Conservation (phyloP, 805 yeast genomes). For the Kodamaea restingae region DNA sequence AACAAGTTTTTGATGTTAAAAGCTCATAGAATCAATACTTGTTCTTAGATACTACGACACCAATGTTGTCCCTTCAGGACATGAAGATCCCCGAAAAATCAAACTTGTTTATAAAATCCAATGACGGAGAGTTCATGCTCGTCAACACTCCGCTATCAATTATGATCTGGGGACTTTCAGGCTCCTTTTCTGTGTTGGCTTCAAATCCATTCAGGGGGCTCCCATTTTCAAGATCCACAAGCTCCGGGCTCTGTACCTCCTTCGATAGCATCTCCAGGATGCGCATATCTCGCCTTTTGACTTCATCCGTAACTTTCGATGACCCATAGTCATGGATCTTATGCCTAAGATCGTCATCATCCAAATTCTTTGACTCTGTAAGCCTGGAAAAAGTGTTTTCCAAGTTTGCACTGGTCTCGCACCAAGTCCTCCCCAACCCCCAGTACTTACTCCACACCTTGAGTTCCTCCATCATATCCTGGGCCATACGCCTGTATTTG, state of each 20-base stretch:
- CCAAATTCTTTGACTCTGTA: slow-evolving; percentile 12
- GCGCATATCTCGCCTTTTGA: slow-evolving; percentile 12
- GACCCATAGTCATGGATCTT: slow-evolving; percentile 30
- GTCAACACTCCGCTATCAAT: slow-evolving; percentile 2
- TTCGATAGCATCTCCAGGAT: slow-evolving; percentile 13
- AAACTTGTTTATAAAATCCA: slow-evolving; percentile 17
- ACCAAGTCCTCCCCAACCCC: slow-evolving; percentile 31
- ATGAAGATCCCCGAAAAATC: slow-evolving; percentile 16
- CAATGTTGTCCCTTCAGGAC: too few species aligned
- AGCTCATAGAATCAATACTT: too few species aligned
- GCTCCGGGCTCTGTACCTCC: slow-evolving; percentile 6
- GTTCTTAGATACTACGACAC: too few species aligned
- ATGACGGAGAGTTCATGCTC: slow-evolving; percentile 12
- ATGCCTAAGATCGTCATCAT: slow-evolving; percentile 20
- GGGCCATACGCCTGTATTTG: slow-evolving; percentile 19
- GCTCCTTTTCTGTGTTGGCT: too few species aligned
- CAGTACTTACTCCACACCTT: slow-evolving; percentile 26
- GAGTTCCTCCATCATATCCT: slow-evolving; percentile 20
- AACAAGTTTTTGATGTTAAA: too few species aligned
- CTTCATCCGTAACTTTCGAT: slow-evolving; percentile 22
- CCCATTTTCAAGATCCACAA: neutral
- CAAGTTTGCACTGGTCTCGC: slow-evolving; percentile 21
- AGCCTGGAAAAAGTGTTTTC: slow-evolving; percentile 19
- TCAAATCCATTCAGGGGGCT: too few species aligned
- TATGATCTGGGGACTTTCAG: neutral